These are phyloP conservation scores for Collybia mongolica DNA, from an alignment of 768 basidiomycete genomes.

Conservation along the genomic window DNA sequence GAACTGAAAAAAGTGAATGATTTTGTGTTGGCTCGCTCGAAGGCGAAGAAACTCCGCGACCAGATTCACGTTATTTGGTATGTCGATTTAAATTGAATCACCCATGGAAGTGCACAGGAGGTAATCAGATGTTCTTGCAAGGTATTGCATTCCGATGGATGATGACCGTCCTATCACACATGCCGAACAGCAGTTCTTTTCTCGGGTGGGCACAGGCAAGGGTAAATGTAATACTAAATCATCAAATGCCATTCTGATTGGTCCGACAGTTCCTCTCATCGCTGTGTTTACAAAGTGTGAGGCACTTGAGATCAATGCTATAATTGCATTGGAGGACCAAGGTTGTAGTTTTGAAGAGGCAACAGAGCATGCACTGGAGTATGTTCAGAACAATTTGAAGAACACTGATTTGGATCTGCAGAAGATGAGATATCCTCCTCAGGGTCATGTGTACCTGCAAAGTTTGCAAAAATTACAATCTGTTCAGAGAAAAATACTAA, in stretches of 20 bases:
- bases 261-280: conserved; percentile 35
- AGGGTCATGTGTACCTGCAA: conserved; percentile 6
- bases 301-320: conserved; percentile 10
- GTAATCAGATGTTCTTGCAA: conserved; percentile 7
- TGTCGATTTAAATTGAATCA: conserved; percentile 7
- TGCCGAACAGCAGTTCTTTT: conserved; percentile 29
- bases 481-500: too few relatives aligned
- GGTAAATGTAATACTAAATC: conserved; percentile 11
- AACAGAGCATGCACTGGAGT: conserved; percentile 8
- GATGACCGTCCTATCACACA: conserved; percentile 21
- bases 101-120: neutral
- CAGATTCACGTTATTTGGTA: conserved; percentile 39
- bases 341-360: conserved; percentile 12
- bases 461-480: conserved; percentile 7
- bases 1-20: conserved; percentile 17
- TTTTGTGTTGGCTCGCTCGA: conserved; percentile 28
- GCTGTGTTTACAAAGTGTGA: conserved; percentile 38
- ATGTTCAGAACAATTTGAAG: too few relatives aligned
- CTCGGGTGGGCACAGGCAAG: conserved; percentile 17
- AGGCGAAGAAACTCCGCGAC: conserved; percentile 11
- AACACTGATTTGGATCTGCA: neutral
- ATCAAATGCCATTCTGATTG: too few relatives aligned
- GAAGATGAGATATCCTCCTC: conserved; percentile 12
- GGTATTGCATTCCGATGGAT: conserved; percentile 37
- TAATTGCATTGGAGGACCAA: conserved; percentile 6